Conservation (phyloP, 441 rosid species). For the Omphalea diandra region DNA sequence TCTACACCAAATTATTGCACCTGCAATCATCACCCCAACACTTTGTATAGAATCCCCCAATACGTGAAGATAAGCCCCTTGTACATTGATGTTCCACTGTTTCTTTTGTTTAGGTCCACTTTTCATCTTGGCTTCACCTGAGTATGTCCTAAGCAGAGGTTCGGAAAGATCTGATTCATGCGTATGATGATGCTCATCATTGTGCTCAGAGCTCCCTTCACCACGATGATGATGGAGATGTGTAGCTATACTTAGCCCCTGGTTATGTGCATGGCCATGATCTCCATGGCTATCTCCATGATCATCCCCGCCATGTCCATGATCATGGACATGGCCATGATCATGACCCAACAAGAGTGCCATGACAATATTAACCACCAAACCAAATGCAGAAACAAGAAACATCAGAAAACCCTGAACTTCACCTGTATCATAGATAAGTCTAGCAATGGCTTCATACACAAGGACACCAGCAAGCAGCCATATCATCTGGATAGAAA, state of each 20-base stretch:
- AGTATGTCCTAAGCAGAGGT: constrained; percentile 35
- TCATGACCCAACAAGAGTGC: constrained; percentile 63
- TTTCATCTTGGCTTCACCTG: constrained; percentile 23
- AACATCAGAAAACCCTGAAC: constrained; percentile 71
- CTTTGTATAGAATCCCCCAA: constrained; percentile 77
- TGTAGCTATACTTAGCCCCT: constrained; percentile 16
- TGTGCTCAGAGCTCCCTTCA: constrained; percentile 11
- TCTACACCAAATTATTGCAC: constrained; percentile 67
- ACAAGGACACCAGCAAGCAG: constrained; percentile 72
- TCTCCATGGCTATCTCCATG: constrained; percentile 24
- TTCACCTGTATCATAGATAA: constrained; percentile 47
- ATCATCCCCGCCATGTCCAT: constrained; percentile 25
- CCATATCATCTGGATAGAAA: constrained; percentile 74
- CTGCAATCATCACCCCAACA: constrained; percentile 73
- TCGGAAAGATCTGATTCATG: constrained; percentile 28
- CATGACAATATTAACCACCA: constrained; percentile 60
- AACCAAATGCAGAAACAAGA: constrained; percentile 55
- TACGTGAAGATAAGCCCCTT: constrained; percentile 73
- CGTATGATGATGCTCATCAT: constrained; percentile 32
- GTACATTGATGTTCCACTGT: constrained; percentile 52
- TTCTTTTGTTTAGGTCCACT: constrained; percentile 33
- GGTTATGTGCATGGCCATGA: constrained; percentile 21
- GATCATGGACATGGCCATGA: constrained; percentile 44
- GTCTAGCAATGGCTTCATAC: constrained; percentile 64
- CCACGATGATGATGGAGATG: constrained; percentile 27